Evolutionary conservation across 2,329 filamentous ascomycete genomes (phyloP), one percentile per base, ranked within the genome.

Genomic region (Alternaria angustiovoidea): DNA sequence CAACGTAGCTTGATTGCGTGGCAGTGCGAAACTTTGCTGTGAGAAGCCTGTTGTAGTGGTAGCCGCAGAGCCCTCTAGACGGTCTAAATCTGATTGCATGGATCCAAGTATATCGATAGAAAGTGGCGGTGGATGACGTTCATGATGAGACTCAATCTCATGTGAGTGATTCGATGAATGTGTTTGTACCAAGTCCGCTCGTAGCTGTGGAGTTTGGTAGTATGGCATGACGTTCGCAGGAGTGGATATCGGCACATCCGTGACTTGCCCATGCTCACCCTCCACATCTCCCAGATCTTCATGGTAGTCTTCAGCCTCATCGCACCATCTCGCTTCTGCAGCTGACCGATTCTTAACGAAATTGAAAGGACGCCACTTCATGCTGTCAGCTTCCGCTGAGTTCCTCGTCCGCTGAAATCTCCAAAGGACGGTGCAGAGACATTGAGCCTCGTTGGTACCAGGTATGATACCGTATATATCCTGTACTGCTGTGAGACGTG

Each of bases 401-500:
- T 54, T 67, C 14, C 61, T 59, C 0, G 73, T 74, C 41, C 78
- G 76, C 12, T 66, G 65, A 63, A 80, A 79, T 1, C 76, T 72
- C 77, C 78, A 80, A 3, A 77, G 71, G n/a, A 81, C 72, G 0
- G 76, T 75, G 18, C 79, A 64, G 2, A 80, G 59, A 14, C 75
- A 70, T 30, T 72, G 65, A 7, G 63, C 54, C 22, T 69, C 62
- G 11, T 70, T 64, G 1, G 67, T 68, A 22, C 68, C 65, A 5
- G 72, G 70, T 5, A 70, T 63, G 8, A 72, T 65, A 12, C 79
- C 77, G 34, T 77, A 78, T 28, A 83, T 70, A 49, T 83, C 80
- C 57, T 83, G 81, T 4, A 77, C 73, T 4, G 79, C 81, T 1
- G 75, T 80, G 42, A 83, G 73, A 4, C 73, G 65, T 4, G 70